Evolutionary conservation across 345 rosid species (phyloP).

Genomic region (Microcos paniculata): DNA sequence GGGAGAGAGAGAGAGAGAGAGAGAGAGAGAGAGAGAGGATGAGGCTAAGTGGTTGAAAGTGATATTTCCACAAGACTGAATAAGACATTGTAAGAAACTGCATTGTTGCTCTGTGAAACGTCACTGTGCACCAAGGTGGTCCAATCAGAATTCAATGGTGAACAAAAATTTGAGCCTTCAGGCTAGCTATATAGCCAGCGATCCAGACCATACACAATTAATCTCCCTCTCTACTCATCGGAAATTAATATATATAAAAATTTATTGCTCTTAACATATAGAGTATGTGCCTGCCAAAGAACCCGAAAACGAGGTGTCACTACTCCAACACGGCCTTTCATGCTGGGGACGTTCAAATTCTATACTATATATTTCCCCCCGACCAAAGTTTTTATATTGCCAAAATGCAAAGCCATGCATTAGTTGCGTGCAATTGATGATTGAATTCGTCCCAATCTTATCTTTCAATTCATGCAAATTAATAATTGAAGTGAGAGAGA

Average conservation of each 20-base stretch:
- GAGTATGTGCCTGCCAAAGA: neutral
- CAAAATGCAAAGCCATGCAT: neutral
- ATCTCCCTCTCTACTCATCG: no score
- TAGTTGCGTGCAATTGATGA: neutral
- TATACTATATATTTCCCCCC: neutral
- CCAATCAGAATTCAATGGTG: slow-evolving; percentile 6
- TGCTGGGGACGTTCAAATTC: neutral
- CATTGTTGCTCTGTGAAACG: neutral
- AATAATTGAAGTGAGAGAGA: slow-evolving; percentile 42
- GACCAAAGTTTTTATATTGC: neutral
- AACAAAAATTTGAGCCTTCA: neutral
- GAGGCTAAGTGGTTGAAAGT: neutral
- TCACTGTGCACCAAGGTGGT: slow-evolving; percentile 6
- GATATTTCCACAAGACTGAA: slow-evolving; percentile 1
- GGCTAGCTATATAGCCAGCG: neutral
- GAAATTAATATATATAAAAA: no score
- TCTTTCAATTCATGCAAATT: slow-evolving; percentile 9
- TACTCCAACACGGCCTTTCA: neutral
- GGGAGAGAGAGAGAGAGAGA: no score
- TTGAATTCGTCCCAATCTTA: neutral
- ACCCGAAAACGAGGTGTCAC: neutral
- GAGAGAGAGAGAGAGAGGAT: neutral
- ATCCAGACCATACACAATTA: neutral
- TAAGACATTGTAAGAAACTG: slow-evolving; percentile 3
- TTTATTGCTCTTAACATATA: neutral